phyloP scores from a whole-genome alignment of 2,329 filamentous ascomycete species.

The Camillea tinctor region DNA sequence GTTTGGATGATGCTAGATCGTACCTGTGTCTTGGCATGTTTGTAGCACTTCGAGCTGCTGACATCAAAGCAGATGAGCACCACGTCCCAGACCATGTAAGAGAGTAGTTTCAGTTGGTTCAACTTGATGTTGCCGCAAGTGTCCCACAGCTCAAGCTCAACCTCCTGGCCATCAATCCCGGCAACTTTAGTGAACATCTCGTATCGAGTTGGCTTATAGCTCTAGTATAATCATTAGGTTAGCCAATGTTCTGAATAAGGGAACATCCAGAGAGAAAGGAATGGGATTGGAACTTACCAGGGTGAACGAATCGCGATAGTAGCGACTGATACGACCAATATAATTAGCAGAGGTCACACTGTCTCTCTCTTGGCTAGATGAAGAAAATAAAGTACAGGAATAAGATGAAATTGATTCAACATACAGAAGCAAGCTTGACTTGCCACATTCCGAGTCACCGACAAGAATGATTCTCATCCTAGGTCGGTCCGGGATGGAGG shows the following conservation, averaged over 20 bases:
- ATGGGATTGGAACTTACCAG: conserved; percentile 10
- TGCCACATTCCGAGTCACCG: conserved; percentile 30
- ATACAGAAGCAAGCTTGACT: conserved; percentile 32
- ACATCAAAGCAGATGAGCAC: conserved; percentile 39
- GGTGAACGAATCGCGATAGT: conserved; percentile 25
- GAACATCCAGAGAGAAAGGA: background rate
- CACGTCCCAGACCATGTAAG: conserved; percentile 34
- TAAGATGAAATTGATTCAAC: background rate
- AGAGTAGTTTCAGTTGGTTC: conserved; percentile 29
- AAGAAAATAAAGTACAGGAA: background rate
- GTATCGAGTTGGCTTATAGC: conserved; percentile 26
- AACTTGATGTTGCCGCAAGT: conserved; percentile 26
- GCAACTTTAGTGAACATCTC: conserved; percentile 29
- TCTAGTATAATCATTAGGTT: conserved; percentile 6
- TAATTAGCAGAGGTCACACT: background rate
- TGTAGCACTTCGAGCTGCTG: conserved; percentile 29
- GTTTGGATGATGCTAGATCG: background rate
- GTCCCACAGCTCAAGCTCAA: conserved; percentile 34
- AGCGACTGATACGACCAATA: conserved; percentile 23
- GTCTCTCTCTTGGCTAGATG: background rate
- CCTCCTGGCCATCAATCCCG: conserved; percentile 21
- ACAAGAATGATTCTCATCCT: conserved; percentile 33
- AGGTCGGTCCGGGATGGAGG: conserved; percentile 15
- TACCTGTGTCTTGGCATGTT: conserved; percentile 30
- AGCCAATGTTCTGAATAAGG: background rate